Evolutionary conservation across 805 yeast species (phyloP).

Genomic region (Teunomyces atbi): DNA sequence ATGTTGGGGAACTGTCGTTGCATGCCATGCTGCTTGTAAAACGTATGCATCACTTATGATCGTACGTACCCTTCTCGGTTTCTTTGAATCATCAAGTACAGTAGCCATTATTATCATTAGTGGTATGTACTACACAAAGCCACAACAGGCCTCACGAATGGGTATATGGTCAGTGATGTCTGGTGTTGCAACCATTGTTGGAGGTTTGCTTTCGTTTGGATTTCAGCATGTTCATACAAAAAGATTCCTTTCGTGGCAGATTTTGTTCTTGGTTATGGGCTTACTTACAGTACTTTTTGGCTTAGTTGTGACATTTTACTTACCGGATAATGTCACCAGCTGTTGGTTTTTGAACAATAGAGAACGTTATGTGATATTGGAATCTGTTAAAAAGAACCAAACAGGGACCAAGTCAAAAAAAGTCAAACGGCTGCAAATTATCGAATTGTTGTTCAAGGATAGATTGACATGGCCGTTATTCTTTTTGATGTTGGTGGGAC

Average conservation of each 20-base stretch:
- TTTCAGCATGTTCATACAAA: constrained; percentile 48
- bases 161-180: constrained; percentile 60
- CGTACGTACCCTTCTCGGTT: constrained; percentile 52
- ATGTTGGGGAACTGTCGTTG: constrained; percentile 54
- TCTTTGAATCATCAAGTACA: constrained; percentile 54
- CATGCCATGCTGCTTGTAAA: constrained; percentile 49
- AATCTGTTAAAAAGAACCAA: constrained; percentile 46
- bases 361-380: constrained; percentile 43
- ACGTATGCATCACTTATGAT: constrained; percentile 54
- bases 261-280: constrained; percentile 58
- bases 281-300: constrained; percentile 52
- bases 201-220: constrained; percentile 42
- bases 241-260: constrained; percentile 57
- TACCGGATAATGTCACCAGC: constrained; percentile 50
- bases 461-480: constrained; percentile 51
- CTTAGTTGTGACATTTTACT: constrained; percentile 34
- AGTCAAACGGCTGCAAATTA: constrained; percentile 44
- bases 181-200: constrained; percentile 55
- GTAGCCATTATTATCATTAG: constrained; percentile 58
- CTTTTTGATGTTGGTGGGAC: constrained; percentile 43
- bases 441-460: constrained; percentile 46
- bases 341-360: constrained; percentile 37
- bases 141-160: constrained; percentile 51
- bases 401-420: constrained; percentile 52
- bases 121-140: constrained; percentile 59